These are phyloP conservation scores for Penicillium bialowiezense DNA, from an alignment of 495 filamentous ascomycete species.

Conservation along the genomic window DNA sequence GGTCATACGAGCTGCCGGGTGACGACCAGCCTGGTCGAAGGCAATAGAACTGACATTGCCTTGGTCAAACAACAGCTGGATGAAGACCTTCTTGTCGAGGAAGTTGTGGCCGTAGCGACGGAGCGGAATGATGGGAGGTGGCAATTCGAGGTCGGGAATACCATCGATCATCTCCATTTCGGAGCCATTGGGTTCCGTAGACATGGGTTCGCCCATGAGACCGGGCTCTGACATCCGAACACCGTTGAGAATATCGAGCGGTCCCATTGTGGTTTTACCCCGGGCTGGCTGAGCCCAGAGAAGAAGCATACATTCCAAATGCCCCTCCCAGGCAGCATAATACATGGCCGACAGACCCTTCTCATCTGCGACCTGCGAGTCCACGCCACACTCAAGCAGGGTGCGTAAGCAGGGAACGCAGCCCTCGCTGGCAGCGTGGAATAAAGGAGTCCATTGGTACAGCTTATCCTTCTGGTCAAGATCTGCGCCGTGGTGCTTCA, in stretches of 20 bases:
- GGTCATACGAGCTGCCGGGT: constrained; percentile 90
- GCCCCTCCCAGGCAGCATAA: constrained; percentile 97
- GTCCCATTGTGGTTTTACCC: constrained; percentile 20
- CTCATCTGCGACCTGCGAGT: constrained; percentile 77
- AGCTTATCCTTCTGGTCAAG: constrained; percentile 90
- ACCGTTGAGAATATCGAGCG: constrained; percentile 37
- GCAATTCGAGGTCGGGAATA: constrained; percentile 88
- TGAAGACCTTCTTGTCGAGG: constrained; percentile 91
- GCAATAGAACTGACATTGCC: constrained; percentile 65
- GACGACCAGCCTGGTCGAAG: constrained; percentile 94
- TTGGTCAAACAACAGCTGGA: constrained; percentile 84
- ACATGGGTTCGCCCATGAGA: constrained; percentile 28
- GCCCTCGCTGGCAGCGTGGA: constrained; percentile 95
- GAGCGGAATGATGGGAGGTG: constrained; percentile 92
- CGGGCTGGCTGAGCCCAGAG: constrained; percentile 57
- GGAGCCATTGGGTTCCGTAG: constrained; percentile 49
- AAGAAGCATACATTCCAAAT: constrained; percentile 89
- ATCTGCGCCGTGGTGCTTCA: constrained; percentile 86
- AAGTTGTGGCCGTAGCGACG: constrained; percentile 97
- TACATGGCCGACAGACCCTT: constrained; percentile 94
- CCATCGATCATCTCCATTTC: constrained; percentile 76
- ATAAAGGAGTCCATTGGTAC: constrained; percentile 94
- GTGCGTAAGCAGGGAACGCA: constrained; percentile 82
- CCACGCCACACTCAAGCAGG: constrained; percentile 71
- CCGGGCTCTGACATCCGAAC: constrained; percentile 33